Evolutionary conservation across 306 rosid genomes (phyloP).

Genomic region (Lithocarpus polystachyus): DNA sequence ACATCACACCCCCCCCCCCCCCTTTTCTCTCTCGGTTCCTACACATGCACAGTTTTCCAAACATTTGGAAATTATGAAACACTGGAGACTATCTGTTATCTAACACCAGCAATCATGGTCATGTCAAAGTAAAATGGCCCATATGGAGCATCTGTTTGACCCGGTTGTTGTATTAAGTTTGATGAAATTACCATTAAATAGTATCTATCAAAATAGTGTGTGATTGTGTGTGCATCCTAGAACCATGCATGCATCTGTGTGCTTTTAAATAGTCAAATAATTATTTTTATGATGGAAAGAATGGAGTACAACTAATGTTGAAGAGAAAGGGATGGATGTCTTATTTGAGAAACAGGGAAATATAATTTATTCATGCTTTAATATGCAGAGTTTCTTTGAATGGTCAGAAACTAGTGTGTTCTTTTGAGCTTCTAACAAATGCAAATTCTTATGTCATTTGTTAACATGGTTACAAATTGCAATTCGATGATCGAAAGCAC

Average conservation of each 20-base stretch:
- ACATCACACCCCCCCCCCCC: too few species aligned
- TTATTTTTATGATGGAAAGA: not conserved
- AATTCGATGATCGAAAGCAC: not conserved
- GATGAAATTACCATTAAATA: not conserved
- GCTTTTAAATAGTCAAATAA: not conserved
- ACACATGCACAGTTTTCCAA: not conserved
- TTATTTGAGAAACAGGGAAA: not conserved
- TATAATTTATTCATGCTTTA: not conserved
- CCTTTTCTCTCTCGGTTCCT: not conserved
- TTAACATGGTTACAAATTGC: not conserved
- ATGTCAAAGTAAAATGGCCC: not conserved
- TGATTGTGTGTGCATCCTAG: not conserved
- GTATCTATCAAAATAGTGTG: not conserved
- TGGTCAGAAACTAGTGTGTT: not conserved
- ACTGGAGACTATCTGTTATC: not conserved
- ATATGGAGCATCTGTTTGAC: not conserved
- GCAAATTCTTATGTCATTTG: not conserved
- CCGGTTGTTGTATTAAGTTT: not conserved
- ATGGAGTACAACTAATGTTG: not conserved
- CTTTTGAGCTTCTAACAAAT: not conserved
- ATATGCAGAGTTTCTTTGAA: not conserved
- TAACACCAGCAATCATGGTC: too few species aligned
- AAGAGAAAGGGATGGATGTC: not conserved
- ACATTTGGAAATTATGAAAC: too few species aligned
- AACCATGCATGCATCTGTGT: not conserved